Percentiles rank a stretch among this genome's conserved stretches.
Conservation (phyloP, 352 stramenopile genomes). For the Phytophthora brassicae region DNA sequence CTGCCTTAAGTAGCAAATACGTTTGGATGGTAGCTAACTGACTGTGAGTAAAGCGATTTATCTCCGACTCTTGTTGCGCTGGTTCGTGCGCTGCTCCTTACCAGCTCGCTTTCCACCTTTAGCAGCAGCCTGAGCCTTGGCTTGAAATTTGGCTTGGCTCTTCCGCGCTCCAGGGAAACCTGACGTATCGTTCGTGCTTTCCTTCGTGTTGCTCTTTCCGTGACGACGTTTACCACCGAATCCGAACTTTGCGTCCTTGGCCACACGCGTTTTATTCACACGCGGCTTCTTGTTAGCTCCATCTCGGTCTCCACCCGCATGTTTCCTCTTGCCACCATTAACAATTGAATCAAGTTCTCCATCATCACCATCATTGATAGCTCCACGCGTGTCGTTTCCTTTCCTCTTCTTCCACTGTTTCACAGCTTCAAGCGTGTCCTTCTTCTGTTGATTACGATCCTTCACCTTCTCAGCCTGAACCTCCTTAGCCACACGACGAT, state of each 20-base stretch:
- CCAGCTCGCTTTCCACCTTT: conserved; percentile 61
- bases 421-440: conserved; percentile 84
- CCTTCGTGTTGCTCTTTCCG: conserved; percentile 78
- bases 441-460: conserved; percentile 83
- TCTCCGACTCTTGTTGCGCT: conserved; percentile 52
- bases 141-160: conserved; percentile 39
- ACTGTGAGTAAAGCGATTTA: conserved; percentile 27
- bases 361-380: conserved; percentile 63
- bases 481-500: conserved; percentile 97
- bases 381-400: conserved; percentile 64
- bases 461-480: conserved; percentile 87
- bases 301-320: conserved; percentile 51
- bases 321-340: conserved; percentile 56
- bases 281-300: conserved; percentile 64
- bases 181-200: conserved; percentile 83
- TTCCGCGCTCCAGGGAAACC: conserved; percentile 56
- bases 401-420: conserved; percentile 91
- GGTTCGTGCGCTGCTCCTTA: conserved; percentile 53
- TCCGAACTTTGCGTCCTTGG: conserved; percentile 83
- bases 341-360: conserved; percentile 68
- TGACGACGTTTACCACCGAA: conserved; percentile 81
- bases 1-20: conserved; percentile 6
- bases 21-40: conserved; percentile 1
- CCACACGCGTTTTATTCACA: conserved; percentile 66
- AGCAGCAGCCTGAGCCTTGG: conserved; percentile 41